Base-by-base conservation (phyloP, 2,329 filamentous ascomycete species). In the Endothia cerciana region DNA sequence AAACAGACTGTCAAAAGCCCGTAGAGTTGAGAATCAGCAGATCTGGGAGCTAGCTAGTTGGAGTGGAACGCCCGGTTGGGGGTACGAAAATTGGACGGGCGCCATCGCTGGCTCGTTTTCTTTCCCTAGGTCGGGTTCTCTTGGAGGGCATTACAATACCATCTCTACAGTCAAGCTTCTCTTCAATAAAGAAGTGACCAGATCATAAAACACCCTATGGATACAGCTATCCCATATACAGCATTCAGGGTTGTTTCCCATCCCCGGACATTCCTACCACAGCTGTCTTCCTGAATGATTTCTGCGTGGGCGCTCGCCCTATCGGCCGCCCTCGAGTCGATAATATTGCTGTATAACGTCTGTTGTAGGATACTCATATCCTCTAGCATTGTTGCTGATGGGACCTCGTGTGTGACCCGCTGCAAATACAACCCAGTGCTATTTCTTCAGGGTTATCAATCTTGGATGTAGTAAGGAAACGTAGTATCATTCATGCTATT, bases 11-110 rank as follows among this genome's bases (percentile, higher is more conserved):
- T 55, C 17, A 53, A 10, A 58, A 45, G 43, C 25, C 25, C 47
- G 45, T 22, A 28, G 61, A 53, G 28, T 64, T 64, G 22, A 51
- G 3, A 28, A 51, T 28, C 47, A 28, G 17, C 47, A 51, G 62
- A 58, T 43, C 58, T 66, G 59, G 61, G 58, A 55, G 67, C 65
- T 62, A 55, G 67, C 65, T 62, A 62, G 49, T 62, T 68, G 49
- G 58, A 49, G 60, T 66, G 51, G 64, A 62, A 59, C 19, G 60
- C 43, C 47, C 55, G 59, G 63, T 30, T 65, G 63, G 59, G 25
- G 25, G 25, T 38, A 22, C 43, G n/a, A 63, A 47, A 47, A n/a
- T n/a, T 65, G 58, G 59, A 67, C 45, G 65, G 41, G 55, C 28
- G 55, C 40, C 30, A 51, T 47, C 49, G 53, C 61, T 57, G 41